Evolutionary conservation across 495 filamentous ascomycete genomes (phyloP).

Genomic region (Trichoderma parareesei): DNA sequence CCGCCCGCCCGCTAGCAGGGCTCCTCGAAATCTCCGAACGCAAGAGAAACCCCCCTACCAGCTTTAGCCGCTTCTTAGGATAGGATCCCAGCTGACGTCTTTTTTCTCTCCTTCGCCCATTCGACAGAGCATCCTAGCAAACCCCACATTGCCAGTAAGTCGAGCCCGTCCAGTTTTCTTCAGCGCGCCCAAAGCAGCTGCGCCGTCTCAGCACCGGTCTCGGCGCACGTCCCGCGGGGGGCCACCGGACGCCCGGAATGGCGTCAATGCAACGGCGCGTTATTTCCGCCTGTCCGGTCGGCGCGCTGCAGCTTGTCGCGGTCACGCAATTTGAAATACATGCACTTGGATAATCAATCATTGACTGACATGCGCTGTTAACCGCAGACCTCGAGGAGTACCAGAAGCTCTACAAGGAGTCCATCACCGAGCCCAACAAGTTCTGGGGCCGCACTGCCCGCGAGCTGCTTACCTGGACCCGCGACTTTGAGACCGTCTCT

Average conservation of each 20-base stretch:
- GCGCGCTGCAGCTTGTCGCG: background rate
- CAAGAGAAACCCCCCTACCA: background rate
- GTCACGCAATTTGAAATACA: background rate
- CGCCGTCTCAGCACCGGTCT: constrained; percentile 8
- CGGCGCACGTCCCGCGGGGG: background rate
- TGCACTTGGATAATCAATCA: background rate
- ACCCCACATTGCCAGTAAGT: constrained; percentile 46
- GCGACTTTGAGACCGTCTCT: constrained; percentile 86
- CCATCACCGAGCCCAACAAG: constrained; percentile 79
- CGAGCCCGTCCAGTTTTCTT: background rate
- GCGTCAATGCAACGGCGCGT: constrained; percentile 1
- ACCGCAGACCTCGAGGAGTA: constrained; percentile 67
- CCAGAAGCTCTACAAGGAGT: constrained; percentile 89
- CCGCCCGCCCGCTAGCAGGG: background rate
- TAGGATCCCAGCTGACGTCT: constrained; percentile 1
- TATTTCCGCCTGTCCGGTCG: constrained; percentile 6
- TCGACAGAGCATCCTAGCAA: constrained; percentile 49
- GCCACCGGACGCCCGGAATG: background rate
- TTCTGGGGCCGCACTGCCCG: constrained; percentile 87
- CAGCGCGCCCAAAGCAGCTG: background rate
- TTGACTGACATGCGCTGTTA: constrained; percentile 9
- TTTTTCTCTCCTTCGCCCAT: constrained; percentile 2
- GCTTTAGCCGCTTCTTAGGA: background rate
- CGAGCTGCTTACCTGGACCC: constrained; percentile 83
- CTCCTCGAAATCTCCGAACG: constrained; percentile 7